Base-by-base conservation (phyloP, 306 rosid genomes). In the Fragaria nilgerrensis region DNA sequence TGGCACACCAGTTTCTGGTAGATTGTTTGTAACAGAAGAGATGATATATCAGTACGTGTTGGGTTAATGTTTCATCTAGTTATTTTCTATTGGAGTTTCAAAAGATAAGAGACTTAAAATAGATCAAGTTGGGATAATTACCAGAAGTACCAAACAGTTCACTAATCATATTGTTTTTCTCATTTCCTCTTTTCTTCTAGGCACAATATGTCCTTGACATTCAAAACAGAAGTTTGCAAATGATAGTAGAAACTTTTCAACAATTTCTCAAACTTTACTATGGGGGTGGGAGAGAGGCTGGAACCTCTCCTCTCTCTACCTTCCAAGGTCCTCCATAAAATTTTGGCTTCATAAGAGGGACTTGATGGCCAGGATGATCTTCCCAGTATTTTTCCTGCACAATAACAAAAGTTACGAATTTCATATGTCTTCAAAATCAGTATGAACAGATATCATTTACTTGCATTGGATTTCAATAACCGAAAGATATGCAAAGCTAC, bases 341-440 rank as follows among this genome's bases (percentile, higher is more conserved):
- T 81, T 67, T 86, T 55, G 98, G 98, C 77, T 66, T 82, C 98
- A 89, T 93, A 32, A 89, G 77, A 75, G 98, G 98, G 73, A 93
- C 93, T 32, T 59, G 83, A 78, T 82, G 86, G 48, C 96, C 96
- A 17, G 96, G 97, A 59, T 91, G 93, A 61, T 93, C 96, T 84
- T 91, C 97, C 98, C 98, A 93, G 80, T 91, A 93, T 79, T 91
- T 93, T 78, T 93, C 98, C 96, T 93, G 87, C 79, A 80, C 64
- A 75, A 74, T 37, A 43, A 73, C 61, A 59, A 48, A 80, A 72
- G 14, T 56, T 16, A 20, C 5, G 23, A 23, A 1, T 45, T 58
- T 74, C 49, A 25, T 53, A 80, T 37, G 13, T 34, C 72, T 29
- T 71, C 25, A 56, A 70, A 70, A 70, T 39, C 70, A 9, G 16